Conservation (phyloP, 2,329 filamentous ascomycete species). For the Lachnum nothofagi region DNA sequence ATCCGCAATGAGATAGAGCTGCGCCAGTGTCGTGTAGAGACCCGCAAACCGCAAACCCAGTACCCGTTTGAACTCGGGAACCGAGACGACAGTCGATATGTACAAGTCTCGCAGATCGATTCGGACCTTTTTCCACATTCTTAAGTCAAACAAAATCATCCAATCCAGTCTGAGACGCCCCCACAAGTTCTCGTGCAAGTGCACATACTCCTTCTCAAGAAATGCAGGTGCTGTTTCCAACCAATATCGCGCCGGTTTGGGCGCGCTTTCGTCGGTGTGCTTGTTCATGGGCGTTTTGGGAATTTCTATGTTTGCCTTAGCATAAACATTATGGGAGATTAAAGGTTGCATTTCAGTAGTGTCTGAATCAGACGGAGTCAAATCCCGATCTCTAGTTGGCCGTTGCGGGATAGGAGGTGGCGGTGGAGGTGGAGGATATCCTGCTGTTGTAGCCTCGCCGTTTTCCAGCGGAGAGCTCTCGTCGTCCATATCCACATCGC, state of each 20-base stretch:
- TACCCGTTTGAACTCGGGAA: slow-evolving; percentile 93
- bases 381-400: slow-evolving; percentile 49
- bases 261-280: slow-evolving; percentile 41
- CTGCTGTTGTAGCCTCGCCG: slow-evolving; percentile 72
- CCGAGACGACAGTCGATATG: slow-evolving; percentile 91
- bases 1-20: slow-evolving; percentile 92
- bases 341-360: slow-evolving; percentile 56
- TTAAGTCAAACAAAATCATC: slow-evolving; percentile 87
- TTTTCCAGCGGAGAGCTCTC: slow-evolving; percentile 63
- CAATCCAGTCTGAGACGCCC: slow-evolving; percentile 87
- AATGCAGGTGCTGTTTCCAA: slow-evolving; percentile 72
- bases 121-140: slow-evolving; percentile 93
- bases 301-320: slow-evolving; percentile 64
- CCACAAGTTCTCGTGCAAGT: slow-evolving; percentile 79
- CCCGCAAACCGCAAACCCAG: slow-evolving; percentile 90
- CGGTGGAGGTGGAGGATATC: slow-evolving; percentile 65
- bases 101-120: slow-evolving; percentile 89
- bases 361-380: slow-evolving; percentile 68
- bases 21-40: slow-evolving; percentile 86
- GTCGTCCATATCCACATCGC: slow-evolving; percentile 40
- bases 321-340: slow-evolving; percentile 56
- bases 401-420: slow-evolving; percentile 45
- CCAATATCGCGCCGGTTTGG: slow-evolving; percentile 77
- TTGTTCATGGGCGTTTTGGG: slow-evolving; percentile 71
- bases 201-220: slow-evolving; percentile 55